These are phyloP conservation scores for Geotrichum fermentans DNA, from an alignment of 1,139 yeast genomes.

Conservation along the genomic window DNA sequence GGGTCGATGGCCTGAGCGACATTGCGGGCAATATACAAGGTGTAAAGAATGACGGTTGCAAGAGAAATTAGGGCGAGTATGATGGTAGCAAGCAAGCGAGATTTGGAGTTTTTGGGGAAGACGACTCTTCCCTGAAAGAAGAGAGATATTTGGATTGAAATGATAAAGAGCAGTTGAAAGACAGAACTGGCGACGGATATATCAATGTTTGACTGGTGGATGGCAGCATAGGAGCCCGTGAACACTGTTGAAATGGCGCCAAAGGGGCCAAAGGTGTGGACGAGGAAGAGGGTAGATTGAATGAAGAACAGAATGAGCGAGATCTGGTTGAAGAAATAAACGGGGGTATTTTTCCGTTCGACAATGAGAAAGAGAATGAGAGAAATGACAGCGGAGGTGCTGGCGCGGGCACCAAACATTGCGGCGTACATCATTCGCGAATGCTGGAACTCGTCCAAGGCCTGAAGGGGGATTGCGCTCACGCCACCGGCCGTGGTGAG, in stretches of 20 bases:
- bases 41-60: conserved; percentile 37
- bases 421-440: conserved; percentile 35
- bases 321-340: conserved; percentile 62
- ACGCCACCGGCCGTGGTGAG: conserved; percentile 14
- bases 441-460: conserved; percentile 37
- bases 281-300: conserved; percentile 56
- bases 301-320: conserved; percentile 53
- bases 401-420: conserved; percentile 39
- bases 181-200: conserved; percentile 56
- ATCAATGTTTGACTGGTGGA: conserved; percentile 38
- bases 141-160: conserved; percentile 59
- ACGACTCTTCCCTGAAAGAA: conserved; percentile 66
- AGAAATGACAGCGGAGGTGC: conserved; percentile 33
- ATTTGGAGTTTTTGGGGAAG: conserved; percentile 42
- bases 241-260: conserved; percentile 48
- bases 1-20: conserved; percentile 11
- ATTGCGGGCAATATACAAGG: conserved; percentile 7
- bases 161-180: conserved; percentile 54
- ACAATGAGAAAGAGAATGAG: conserved; percentile 24
- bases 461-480: conserved; percentile 17
- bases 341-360: conserved; percentile 34
- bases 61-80: conserved; percentile 45
- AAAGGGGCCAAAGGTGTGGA: conserved; percentile 51
- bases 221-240: conserved; percentile 45
- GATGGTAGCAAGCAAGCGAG: conserved; percentile 38